Conservation (phyloP, 2,329 filamentous ascomycete species). For the Akanthomyces dipterigenus region DNA sequence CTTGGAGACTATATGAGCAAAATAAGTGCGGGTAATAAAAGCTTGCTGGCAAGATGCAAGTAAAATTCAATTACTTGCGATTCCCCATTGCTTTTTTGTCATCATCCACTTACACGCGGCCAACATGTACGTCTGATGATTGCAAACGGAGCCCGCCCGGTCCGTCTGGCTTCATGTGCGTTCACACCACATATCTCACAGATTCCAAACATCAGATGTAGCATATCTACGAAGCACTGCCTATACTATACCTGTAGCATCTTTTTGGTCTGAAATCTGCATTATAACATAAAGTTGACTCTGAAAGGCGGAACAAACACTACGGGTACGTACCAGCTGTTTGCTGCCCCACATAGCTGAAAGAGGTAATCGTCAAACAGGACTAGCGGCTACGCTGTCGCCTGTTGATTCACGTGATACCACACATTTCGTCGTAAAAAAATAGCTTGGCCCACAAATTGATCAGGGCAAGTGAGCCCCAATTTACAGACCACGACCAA, state of each 20-base stretch:
- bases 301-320: neutral
- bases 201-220: accelerated
- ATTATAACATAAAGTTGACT: neutral
- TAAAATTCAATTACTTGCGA: too few relatives aligned
- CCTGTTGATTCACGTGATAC: neutral
- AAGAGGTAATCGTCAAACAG: neutral
- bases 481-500: slow-evolving; percentile 30
- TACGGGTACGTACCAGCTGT: too few relatives aligned
- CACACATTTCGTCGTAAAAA: neutral
- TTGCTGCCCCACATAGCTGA: neutral
- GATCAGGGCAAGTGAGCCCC: slow-evolving; percentile 33
- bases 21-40: neutral
- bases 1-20: neutral
- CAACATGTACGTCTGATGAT: too few relatives aligned
- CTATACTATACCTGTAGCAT: neutral
- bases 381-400: neutral
- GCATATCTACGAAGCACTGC: neutral
- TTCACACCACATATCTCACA: neutral
- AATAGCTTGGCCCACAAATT: slow-evolving; percentile 7
- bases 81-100: neutral
- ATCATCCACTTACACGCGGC: neutral
- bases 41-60: neutral
- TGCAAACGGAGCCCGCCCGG: neutral
- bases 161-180: neutral
- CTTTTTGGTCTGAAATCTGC: neutral